Evolutionary conservation across 345 rosid genomes (phyloP).

Genomic region (Aegle marmelos): DNA sequence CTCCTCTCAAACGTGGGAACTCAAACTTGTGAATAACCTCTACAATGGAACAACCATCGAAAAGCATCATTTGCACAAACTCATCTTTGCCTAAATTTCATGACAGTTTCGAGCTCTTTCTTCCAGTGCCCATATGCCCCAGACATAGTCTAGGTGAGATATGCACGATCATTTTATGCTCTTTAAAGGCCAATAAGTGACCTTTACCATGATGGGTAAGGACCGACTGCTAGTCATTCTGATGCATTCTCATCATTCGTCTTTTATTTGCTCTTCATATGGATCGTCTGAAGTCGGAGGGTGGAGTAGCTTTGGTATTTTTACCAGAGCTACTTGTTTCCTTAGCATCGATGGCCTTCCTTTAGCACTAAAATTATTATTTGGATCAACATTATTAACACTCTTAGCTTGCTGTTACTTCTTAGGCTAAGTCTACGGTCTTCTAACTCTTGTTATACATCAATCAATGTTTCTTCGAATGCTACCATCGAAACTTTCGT

Average conservation of each 20-base stretch:
- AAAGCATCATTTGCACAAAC: constrained; percentile 28
- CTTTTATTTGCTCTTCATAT: no score
- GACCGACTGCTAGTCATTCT: constrained; percentile 15
- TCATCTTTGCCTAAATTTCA: background rate
- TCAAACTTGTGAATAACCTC: constrained; percentile 1
- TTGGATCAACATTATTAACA: no score
- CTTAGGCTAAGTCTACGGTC: no score
- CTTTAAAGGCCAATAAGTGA: constrained; percentile 10
- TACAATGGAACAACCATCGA: constrained; percentile 25
- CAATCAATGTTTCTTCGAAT: no score
- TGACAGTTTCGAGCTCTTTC: constrained; percentile 23
- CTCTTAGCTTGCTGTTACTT: no score
- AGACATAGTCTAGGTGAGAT: background rate
- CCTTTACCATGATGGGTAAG: constrained; percentile 13
- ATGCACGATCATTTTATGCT: background rate
- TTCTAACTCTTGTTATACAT: no score
- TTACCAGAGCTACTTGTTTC: no score
- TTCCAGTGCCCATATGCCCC: background rate
- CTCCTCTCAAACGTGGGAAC: background rate
- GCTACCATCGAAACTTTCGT: no score
- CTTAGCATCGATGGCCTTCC: no score
- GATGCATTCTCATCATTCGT: constrained; percentile 1
- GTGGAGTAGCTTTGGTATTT: no score
- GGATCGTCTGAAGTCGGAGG: no score
- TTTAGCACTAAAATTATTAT: no score